Percentiles rank a stretch among this genome's conserved stretches.
phyloP scores from a whole-genome alignment of 345 rosid genomes.

The Physaria fendleri region DNA sequence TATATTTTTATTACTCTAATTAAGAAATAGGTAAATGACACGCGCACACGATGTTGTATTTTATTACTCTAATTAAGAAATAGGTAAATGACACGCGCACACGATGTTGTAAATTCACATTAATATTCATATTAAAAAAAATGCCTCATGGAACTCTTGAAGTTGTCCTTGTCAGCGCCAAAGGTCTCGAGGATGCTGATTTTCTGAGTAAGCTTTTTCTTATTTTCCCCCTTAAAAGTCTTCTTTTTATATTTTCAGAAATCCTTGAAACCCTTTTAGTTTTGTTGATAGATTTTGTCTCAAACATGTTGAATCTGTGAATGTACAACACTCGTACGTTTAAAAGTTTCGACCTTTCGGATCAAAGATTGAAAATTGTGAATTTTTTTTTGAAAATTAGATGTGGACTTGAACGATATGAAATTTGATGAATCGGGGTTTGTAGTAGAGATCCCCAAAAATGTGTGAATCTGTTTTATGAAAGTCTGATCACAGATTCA shows the following conservation, averaged over 20 bases:
- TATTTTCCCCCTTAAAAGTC: neutral
- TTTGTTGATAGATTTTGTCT: conserved; percentile 11
- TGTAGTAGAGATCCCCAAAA: no score
- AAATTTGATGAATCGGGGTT: no score
- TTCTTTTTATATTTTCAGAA: neutral
- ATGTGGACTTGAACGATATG: neutral
- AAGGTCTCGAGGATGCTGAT: conserved; percentile 56
- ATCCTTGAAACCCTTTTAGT: neutral
- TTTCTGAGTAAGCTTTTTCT: conserved; percentile 37
- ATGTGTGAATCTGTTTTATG: conserved; percentile 7
- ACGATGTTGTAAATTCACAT: no score
- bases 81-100: no score
- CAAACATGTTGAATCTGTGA: conserved; percentile 3
- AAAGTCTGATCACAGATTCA: neutral
- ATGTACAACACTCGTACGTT: neutral
- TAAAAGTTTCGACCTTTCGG: neutral
- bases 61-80: no score
- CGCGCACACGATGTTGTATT: no score
- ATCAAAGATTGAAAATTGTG: neutral
- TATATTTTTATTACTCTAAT: no score
- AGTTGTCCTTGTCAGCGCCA: conserved; percentile 55
- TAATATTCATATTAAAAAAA: no score
- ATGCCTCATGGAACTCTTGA: conserved; percentile 63
- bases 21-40: no score
- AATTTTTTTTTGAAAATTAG: neutral